Evolutionary conservation across 1,284 basidiomycete genomes (phyloP).

Genomic region (Vanrija pseudolonga): DNA sequence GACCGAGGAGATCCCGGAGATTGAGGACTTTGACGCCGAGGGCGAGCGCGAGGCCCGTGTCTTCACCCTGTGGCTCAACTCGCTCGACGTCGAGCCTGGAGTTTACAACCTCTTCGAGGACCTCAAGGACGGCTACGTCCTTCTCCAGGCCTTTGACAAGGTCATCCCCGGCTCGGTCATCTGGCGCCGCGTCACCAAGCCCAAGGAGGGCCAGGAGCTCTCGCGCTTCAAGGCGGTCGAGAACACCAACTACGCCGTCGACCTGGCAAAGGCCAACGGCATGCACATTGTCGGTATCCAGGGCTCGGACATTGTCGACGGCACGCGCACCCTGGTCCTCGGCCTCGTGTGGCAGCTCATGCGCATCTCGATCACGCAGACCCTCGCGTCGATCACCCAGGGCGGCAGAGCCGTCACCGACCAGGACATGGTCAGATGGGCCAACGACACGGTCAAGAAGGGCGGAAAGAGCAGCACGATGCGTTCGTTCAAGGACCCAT

Average conservation of each 20-base stretch:
- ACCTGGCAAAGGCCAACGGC: constrained; percentile 84
- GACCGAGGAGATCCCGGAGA: constrained; percentile 64
- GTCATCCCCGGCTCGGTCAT: constrained; percentile 85
- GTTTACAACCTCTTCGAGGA: constrained; percentile 98
- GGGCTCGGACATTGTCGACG: constrained; percentile 95
- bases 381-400: constrained; percentile 72
- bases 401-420: constrained; percentile 78
- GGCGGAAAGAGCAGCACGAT: constrained; percentile 64
- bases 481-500: constrained; percentile 90
- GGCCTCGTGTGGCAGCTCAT: constrained; percentile 98
- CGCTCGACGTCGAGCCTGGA: constrained; percentile 88
- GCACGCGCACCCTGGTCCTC: constrained; percentile 81
- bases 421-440: constrained; percentile 93
- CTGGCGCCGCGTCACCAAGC: constrained; percentile 92
- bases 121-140: constrained; percentile 79
- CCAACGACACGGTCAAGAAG: constrained; percentile 82
- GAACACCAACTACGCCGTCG: constrained; percentile 95
- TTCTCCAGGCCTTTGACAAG: constrained; percentile 96
- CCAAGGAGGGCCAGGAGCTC: constrained; percentile 78
- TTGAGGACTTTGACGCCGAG: constrained; percentile 98
- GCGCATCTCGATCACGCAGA: constrained; percentile 84
- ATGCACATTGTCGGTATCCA: constrained; percentile 98
- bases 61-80: constrained; percentile 98
- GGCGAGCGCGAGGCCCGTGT: constrained; percentile 96
- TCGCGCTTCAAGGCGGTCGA: constrained; percentile 97